Percentiles rank a stretch among this genome's conserved stretches.
Conservation (phyloP, 2,329 filamentous ascomycete genomes). For the Triangularia verruculosa region DNA sequence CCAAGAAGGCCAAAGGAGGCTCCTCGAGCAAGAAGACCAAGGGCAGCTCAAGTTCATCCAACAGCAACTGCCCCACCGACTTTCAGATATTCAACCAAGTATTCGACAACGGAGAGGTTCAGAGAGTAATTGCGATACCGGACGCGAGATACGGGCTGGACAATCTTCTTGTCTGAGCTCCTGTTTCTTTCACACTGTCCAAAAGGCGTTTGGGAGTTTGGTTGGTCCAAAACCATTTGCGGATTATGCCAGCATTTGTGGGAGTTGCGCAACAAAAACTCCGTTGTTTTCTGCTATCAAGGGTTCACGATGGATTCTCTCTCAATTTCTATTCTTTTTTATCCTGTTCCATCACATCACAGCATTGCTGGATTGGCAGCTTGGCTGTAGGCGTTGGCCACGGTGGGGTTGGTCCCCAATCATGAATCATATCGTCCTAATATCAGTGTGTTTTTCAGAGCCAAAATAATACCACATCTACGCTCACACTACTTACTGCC, state of each 20-base stretch:
- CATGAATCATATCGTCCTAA: neutral
- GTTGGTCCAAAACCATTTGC: neutral
- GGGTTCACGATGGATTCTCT: neutral
- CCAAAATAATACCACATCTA: neutral
- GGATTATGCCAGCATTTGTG: conserved; percentile 13
- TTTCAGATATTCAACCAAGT: conserved; percentile 52
- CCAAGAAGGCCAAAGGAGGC: conserved; percentile 45
- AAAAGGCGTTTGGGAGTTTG: conserved; percentile 1
- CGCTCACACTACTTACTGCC: neutral
- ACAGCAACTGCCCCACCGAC: conserved; percentile 39
- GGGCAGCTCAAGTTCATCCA: conserved; percentile 32
- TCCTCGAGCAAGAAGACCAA: conserved; percentile 28
- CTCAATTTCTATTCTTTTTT: neutral
- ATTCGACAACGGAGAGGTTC: conserved; percentile 50
- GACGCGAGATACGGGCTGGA: conserved; percentile 55
- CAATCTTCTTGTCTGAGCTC: conserved; percentile 44
- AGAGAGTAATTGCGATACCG: conserved; percentile 47
- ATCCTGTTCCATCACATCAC: neutral
- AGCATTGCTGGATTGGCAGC: conserved; percentile 11
- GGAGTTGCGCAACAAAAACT: conserved; percentile 2
- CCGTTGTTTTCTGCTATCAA: neutral
- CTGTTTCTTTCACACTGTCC: neutral
- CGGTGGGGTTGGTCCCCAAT: neutral
- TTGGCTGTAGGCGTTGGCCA: neutral
- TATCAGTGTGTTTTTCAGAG: neutral